Evolutionary conservation across 202 grass and related monocot species (phyloP), one percentile per base, ranked within the genome.

Genomic region (Elaeis oleifera): DNA sequence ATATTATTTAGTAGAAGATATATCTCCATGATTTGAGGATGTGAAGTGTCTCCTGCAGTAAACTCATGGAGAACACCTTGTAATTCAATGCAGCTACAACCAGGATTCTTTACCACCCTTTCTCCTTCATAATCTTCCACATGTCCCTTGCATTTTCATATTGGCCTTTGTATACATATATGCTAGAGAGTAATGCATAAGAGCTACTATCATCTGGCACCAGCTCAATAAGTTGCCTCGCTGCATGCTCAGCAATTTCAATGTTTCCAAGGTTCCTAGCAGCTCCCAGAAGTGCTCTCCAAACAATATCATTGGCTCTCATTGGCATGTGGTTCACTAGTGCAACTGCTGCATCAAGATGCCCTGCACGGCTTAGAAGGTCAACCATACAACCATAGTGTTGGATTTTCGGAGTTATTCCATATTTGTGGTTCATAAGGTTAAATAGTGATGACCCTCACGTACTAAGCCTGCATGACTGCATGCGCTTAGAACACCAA

Each of bases 221-320:
- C 5, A 64, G 4, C 9, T 51, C 20, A 17, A 64, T 64, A 23
- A 64, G 44, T 23, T 25, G 61, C 44, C 61, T 64, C 24, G 44
- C 61, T 17, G 61, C 61, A 51, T 24, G 23, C 21, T 64, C 61
- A 3, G 61, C 61, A 51, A 64, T 51, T 50, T 64, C 61, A 17
- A 64, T 49, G 44, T 64, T 51, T 36, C 61, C 44, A 25, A 23
- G 61, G 21, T 17, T 64, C 36, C 61, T 64, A 64, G 61, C 49
- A 64, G 61, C 61, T 51, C 61, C 61, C 22, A 64, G 61, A 64
- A 64, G 61, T 5, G 44, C 44, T 51, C 61, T 51, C 61, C 61
- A 64, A 50, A 64, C 44, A 25, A 64, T 23, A 50, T 64, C 61
- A 26, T 64, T 64, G 16, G 61, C 28, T 21, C 13, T 16, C 44